A percentile compares a stretch with the other conserved stretches of the same genome.
Evolutionary conservation across 208 protist species (phyloP).

Genomic region (Acanthamoeba pearcei): DNA sequence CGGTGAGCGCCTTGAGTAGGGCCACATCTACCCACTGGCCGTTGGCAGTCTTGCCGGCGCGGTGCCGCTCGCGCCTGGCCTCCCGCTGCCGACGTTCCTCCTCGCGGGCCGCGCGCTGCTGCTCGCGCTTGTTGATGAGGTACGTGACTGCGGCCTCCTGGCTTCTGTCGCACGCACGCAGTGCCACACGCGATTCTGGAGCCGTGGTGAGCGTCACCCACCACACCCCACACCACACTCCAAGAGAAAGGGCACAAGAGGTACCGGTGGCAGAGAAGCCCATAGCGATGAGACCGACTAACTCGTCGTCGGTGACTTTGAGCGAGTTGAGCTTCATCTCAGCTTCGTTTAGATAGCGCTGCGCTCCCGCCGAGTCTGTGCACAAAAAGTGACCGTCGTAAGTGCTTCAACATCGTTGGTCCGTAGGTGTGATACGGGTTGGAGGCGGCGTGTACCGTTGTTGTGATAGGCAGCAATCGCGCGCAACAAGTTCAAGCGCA

Average conservation of each 20-base stretch:
- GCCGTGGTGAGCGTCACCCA: neutral
- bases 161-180: conserved; percentile 34
- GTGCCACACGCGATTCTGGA: conserved; percentile 43
- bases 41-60: conserved; percentile 16
- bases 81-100: conserved; percentile 14
- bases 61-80: neutral
- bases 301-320: conserved; percentile 40
- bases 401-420: neutral
- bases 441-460: neutral
- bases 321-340: conserved; percentile 45
- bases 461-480: conserved; percentile 34
- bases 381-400: neutral
- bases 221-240: neutral
- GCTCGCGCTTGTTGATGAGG: conserved; percentile 50
- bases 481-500: conserved; percentile 42
- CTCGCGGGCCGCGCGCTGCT: conserved; percentile 20
- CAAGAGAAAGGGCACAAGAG: neutral
- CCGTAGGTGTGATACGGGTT: neutral
- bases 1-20: conserved; percentile 14
- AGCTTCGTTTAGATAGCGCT: neutral
- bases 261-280: conserved; percentile 49
- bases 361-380: neutral
- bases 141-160: conserved; percentile 41
- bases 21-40: conserved; percentile 54
- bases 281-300: conserved; percentile 23